Evolutionary conservation across 108 stramenopile genomes (phyloP).

Genomic region (Cylindrotheca fusiformis): DNA sequence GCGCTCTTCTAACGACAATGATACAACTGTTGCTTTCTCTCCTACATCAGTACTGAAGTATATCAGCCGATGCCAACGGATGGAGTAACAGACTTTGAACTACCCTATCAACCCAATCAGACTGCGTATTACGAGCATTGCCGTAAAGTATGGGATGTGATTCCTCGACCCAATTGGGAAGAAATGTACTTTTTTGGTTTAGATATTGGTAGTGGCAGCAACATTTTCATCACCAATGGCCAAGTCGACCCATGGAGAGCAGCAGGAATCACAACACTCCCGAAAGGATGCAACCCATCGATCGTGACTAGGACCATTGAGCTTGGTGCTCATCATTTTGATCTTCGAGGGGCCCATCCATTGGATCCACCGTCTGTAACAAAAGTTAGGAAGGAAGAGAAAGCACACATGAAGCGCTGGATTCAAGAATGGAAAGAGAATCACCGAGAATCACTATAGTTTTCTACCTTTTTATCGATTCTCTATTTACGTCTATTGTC

Average conservation of each 20-base stretch:
- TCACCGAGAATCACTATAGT: no score
- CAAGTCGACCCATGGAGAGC: slow-evolving; percentile 41
- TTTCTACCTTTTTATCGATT: no score
- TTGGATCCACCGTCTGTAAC: slow-evolving; percentile 31
- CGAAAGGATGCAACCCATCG: slow-evolving; percentile 14
- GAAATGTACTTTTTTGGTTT: slow-evolving; percentile 30
- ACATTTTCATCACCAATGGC: slow-evolving; percentile 37
- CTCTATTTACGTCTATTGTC: no score
- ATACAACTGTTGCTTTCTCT: no score
- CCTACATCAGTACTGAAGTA: slow-evolving; percentile 40
- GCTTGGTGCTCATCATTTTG: slow-evolving; percentile 28
- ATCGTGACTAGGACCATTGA: slow-evolving; percentile 30
- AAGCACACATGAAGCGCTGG: slow-evolving; percentile 14
- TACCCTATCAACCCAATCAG: slow-evolving; percentile 32
- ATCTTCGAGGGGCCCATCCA: slow-evolving; percentile 21
- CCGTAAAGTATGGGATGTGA: slow-evolving; percentile 15
- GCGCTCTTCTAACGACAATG: no score
- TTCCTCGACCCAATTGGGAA: slow-evolving; percentile 39
- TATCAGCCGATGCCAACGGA: slow-evolving; percentile 43
- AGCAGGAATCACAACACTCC: slow-evolving; percentile 27
- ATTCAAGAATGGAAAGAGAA: slow-evolving; percentile 15
- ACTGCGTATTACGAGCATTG: slow-evolving; percentile 26
- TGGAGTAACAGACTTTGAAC: slow-evolving; percentile 36
- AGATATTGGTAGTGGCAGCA: slow-evolving; percentile 27
- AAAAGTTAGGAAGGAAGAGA: slow-evolving; percentile 21